Evolutionary conservation across 768 basidiomycete species (phyloP).

Genomic region (Rhizopogon vinicolor): DNA sequence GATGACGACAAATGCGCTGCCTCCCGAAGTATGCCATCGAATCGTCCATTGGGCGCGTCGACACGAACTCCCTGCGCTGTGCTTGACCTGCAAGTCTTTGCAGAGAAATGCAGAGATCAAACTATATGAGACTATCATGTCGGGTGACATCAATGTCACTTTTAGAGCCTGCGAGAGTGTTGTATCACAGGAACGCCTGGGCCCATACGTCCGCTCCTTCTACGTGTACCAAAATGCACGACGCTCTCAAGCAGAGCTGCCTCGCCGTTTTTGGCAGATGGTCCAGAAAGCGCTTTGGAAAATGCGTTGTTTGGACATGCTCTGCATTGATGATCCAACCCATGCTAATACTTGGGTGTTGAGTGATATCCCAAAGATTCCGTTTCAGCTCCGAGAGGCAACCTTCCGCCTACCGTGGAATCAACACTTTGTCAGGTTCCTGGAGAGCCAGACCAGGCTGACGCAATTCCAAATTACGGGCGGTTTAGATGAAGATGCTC

Average conservation of each 20-base stretch:
- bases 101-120: conserved; percentile 42
- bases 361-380: conserved; percentile 30
- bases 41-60: conserved; percentile 34
- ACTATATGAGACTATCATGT: conserved; percentile 39
- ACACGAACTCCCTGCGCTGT: conserved; percentile 39
- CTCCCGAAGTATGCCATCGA: conserved; percentile 38
- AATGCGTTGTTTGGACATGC: conserved; percentile 40
- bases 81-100: conserved; percentile 41
- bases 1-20: conserved; percentile 19
- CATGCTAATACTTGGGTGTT: conserved; percentile 43
- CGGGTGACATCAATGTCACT: conserved; percentile 31
- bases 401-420: conserved; percentile 50
- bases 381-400: conserved; percentile 47
- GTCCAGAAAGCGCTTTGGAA: conserved; percentile 38
- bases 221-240: conserved; percentile 34
- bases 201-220: conserved; percentile 38
- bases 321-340: conserved; percentile 38
- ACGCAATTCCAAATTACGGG: conserved; percentile 30
- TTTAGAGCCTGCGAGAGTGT: conserved; percentile 38
- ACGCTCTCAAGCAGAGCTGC: conserved; percentile 16
- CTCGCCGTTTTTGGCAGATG: conserved; percentile 38
- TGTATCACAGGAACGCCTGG: conserved; percentile 29
- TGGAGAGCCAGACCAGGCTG: conserved; percentile 42
- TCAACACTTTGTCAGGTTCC: conserved; percentile 38
- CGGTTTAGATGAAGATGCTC: conserved; percentile 18